Evolutionary conservation across 2,329 filamentous ascomycete genomes (phyloP).

Genomic region (Lasiodiplodia gonubiensis): DNA sequence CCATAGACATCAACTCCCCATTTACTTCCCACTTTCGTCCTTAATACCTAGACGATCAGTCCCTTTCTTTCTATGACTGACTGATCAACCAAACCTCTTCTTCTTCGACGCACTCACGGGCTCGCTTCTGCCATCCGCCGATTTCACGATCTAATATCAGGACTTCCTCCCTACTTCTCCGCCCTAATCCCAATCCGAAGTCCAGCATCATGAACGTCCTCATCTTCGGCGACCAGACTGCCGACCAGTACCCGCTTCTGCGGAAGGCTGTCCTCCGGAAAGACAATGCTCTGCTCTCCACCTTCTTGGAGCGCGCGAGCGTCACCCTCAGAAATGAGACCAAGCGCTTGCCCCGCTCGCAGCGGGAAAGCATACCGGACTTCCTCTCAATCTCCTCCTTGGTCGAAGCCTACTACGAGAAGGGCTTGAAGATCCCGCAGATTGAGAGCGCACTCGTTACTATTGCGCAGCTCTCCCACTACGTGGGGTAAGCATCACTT

Average conservation of each 20-base stretch:
- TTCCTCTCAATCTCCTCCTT: slow-evolving; percentile 69
- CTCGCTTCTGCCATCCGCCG: background rate
- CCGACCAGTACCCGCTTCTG: slow-evolving; percentile 69
- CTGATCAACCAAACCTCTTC: slow-evolving; percentile 27
- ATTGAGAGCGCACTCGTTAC: slow-evolving; percentile 70
- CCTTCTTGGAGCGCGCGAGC: slow-evolving; percentile 65
- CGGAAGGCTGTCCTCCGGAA: slow-evolving; percentile 55
- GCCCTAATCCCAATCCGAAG: slow-evolving; percentile 21
- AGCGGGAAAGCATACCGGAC: slow-evolving; percentile 64
- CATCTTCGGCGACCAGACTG: slow-evolving; percentile 74
- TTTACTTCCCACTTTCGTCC: slow-evolving; percentile 15
- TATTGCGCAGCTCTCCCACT: slow-evolving; percentile 70
- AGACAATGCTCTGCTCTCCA: slow-evolving; percentile 64
- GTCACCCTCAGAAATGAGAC: slow-evolving; percentile 66
- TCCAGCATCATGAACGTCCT: slow-evolving; percentile 55
- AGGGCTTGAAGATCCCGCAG: slow-evolving; percentile 63
- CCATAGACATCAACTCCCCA: slow-evolving; percentile 16
- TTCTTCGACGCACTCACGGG: slow-evolving; percentile 2
- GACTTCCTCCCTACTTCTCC: slow-evolving; percentile 11
- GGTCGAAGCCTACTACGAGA: slow-evolving; percentile 67
- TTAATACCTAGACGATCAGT: slow-evolving; percentile 27
- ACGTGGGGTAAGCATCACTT: slow-evolving; percentile 65
- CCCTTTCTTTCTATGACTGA: slow-evolving; percentile 27
- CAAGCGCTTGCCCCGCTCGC: slow-evolving; percentile 60
- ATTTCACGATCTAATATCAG: slow-evolving; percentile 6